Conservation (phyloP, 2,329 filamentous ascomycete species). For the Penicillium paneum region DNA sequence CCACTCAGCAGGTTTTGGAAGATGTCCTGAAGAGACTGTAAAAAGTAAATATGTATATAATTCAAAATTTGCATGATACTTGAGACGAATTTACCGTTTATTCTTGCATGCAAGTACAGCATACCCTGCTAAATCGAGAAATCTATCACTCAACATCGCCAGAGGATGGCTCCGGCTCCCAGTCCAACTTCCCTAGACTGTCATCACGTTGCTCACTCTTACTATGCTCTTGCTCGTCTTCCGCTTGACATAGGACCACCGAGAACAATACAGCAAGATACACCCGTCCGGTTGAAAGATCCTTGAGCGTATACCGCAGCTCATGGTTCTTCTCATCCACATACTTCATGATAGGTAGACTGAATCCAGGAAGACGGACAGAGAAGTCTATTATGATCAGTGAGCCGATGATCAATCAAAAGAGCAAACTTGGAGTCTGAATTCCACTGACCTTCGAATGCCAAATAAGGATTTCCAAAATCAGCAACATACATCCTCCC, state of each 20-base stretch:
- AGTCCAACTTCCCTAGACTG: conserved; percentile 25
- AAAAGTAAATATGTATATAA: conserved; percentile 21
- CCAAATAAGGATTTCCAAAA: conserved; percentile 90
- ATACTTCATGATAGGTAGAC: conserved; percentile 36
- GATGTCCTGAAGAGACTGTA: conserved; percentile 84
- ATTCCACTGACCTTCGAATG: conserved; percentile 64
- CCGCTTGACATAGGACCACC: conserved; percentile 52
- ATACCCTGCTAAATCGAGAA: background rate
- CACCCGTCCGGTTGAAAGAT: conserved; percentile 67
- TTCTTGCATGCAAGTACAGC: background rate
- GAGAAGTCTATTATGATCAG: conserved; percentile 32
- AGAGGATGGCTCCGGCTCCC: conserved; percentile 19
- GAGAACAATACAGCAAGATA: conserved; percentile 82
- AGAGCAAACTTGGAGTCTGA: background rate
- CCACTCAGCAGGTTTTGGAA: conserved; percentile 79
- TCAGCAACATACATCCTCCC: conserved; percentile 62
- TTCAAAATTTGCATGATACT: conserved; percentile 1
- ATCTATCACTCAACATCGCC: conserved; percentile 22
- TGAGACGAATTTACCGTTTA: conserved; percentile 6
- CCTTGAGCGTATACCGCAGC: conserved; percentile 88
- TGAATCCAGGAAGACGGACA: conserved; percentile 38
- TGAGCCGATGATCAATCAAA: background rate
- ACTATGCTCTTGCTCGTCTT: conserved; percentile 18
- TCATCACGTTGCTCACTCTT: background rate
- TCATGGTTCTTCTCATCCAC: conserved; percentile 70